Conservation (phyloP, 306 rosid species). For the Prunus persica region DNA sequence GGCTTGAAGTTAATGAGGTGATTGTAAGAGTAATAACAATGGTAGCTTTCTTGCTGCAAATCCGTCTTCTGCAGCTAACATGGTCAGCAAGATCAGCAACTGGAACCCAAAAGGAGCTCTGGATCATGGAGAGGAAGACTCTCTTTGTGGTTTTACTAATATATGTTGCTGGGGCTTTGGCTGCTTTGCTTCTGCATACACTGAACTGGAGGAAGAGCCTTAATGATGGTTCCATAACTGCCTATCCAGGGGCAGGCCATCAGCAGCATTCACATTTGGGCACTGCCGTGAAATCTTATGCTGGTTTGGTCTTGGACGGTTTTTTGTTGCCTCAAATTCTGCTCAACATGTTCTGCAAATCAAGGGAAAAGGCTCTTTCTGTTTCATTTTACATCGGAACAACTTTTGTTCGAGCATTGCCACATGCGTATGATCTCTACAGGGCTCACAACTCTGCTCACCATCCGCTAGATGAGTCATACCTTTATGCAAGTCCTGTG, state of each 20-base stretch:
- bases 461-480: slow-evolving; percentile 12
- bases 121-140: slow-evolving; percentile 43
- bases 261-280: slow-evolving; percentile 12
- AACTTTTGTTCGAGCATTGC: slow-evolving; percentile 47
- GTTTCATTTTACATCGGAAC: slow-evolving; percentile 50
- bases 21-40: slow-evolving; percentile 37
- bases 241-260: slow-evolving; percentile 16
- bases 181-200: not conserved
- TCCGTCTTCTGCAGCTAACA: slow-evolving; percentile 49
- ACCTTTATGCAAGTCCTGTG: slow-evolving; percentile 44
- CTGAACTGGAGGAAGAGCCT: slow-evolving; percentile 19
- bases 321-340: slow-evolving; percentile 66
- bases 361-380: slow-evolving; percentile 38
- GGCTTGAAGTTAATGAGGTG: slow-evolving; percentile 56
- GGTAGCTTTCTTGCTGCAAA: slow-evolving; percentile 55
- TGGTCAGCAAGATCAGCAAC: slow-evolving; percentile 44
- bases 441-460: slow-evolving; percentile 19
- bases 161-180: slow-evolving; percentile 1
- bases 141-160: slow-evolving; percentile 29
- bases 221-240: slow-evolving; percentile 37
- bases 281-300: slow-evolving; percentile 7
- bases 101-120: slow-evolving; percentile 23
- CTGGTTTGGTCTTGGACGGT: slow-evolving; percentile 36
- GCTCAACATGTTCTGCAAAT: slow-evolving; percentile 26
- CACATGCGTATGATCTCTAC: slow-evolving; percentile 64